Base-by-base conservation (phyloP, 345 rosid genomes). In the Populus nigra region DNA sequence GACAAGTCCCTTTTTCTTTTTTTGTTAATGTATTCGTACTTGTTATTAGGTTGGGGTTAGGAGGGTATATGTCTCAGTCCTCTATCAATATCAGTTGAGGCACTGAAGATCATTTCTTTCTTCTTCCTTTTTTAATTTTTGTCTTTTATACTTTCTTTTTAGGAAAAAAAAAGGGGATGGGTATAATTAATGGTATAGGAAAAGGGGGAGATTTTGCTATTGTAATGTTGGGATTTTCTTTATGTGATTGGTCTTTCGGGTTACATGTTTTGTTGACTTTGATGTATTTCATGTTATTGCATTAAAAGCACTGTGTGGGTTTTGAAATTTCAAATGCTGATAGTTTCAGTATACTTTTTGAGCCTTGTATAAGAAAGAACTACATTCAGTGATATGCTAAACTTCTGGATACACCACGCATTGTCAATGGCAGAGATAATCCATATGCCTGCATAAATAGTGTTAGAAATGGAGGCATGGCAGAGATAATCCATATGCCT, bases 131-230 rank as follows among this genome's bases (percentile, higher is more conserved):
- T 33, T 79, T 7, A 27, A 10, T 73, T 65, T 35, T 73, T 43
- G 55, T 27, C 29, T 39, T 39, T 33, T 27, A 66, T 25, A 72
- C 69, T 45, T 55, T 66, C 77, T 65, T 62, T 81, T 78, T 68
- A 79, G 78, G 65, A 7, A 47, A 59, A 75, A 75, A 65, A 50
- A 53, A 27, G 47, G 74, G 65, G 39, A 29, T 79, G 80, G 88
- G 83, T 83, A 84, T 80, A 86, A 76, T 83, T 80, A 86, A 76
- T 83, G 86, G 85, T 84, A 85, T 78, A 79, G 79, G 41, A 83
- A 67, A 81, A 82, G 85, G 77, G 89, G 90, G 89, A 83, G 86
- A 82, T 83, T 70, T 57, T 78, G 72, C 68, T 79, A 49, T 83
- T 74, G 76, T 78, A 85, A 78, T 83, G 76, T 73, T 75, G 75